These are phyloP conservation scores for Populus trichocarpa DNA, from an alignment of 441 rosid species.

Conservation along the genomic window DNA sequence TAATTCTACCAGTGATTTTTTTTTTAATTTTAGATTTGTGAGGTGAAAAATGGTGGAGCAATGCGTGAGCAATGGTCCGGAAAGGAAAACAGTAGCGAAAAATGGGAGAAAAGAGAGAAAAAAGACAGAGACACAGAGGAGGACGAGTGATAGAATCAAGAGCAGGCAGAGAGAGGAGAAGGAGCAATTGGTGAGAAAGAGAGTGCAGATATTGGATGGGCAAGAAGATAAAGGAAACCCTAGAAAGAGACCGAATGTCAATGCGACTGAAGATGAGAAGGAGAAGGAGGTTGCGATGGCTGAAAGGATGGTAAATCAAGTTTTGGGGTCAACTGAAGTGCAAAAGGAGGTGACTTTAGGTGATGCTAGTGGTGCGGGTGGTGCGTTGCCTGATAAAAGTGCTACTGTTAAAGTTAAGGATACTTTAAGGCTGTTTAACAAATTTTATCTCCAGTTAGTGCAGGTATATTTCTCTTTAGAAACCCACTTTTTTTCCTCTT, in stretches of 20 bases:
- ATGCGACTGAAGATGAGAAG: constrained; percentile 1
- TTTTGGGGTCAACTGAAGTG: not conserved
- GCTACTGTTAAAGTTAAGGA: constrained; percentile 57
- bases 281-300: constrained; percentile 11
- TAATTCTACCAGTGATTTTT: not conserved
- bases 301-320: not conserved
- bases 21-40: not conserved
- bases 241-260: not conserved
- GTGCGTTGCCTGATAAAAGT: constrained; percentile 31
- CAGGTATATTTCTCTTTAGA: constrained; percentile 41
- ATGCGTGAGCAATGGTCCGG: not conserved
- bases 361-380: not conserved
- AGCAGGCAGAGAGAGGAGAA: not conserved
- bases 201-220: not conserved
- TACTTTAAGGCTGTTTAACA: constrained; percentile 72
- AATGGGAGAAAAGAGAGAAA: not conserved
- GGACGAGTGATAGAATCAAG: not conserved
- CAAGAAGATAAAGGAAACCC: not conserved
- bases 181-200: not conserved
- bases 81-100: not conserved
- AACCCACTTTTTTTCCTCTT: not conserved
- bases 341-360: not conserved
- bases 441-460: constrained; percentile 72
- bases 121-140: not conserved
- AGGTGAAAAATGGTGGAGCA: not conserved